Conservation (phyloP, 352 stramenopile genomes). For the Phytophthora capsici region DNA sequence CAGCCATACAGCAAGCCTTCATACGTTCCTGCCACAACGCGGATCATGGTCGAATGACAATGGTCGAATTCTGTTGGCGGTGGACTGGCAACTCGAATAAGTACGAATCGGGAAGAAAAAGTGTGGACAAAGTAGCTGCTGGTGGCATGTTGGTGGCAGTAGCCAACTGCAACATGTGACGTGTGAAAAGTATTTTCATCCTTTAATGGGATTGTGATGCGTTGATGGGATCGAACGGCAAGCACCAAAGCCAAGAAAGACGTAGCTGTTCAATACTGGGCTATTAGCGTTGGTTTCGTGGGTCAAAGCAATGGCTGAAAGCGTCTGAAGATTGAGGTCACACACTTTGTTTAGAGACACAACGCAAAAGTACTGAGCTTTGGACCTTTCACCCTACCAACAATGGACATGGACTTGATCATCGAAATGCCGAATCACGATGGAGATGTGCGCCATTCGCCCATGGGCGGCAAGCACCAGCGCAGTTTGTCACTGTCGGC, state of each 20-base stretch:
- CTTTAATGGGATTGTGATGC: constrained; percentile 15
- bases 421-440: constrained; percentile 41
- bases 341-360: constrained; percentile 35
- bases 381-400: neutral
- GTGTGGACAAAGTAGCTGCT: constrained; percentile 14
- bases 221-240: constrained; percentile 24
- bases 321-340: constrained; percentile 3
- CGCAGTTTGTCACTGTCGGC: constrained; percentile 71
- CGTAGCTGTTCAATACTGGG: constrained; percentile 12
- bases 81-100: constrained; percentile 22
- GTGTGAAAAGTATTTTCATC: constrained; percentile 45
- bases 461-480: constrained; percentile 75
- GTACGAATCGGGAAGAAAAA: constrained; percentile 35
- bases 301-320: constrained; percentile 11
- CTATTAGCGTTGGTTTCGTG: constrained; percentile 33
- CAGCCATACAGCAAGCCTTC: constrained; percentile 89
- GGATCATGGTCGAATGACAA: constrained; percentile 53
- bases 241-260: constrained; percentile 6
- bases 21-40: constrained; percentile 86
- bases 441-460: constrained; percentile 42
- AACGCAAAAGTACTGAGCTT: constrained; percentile 22
- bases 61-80: constrained; percentile 40
- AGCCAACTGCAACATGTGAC: constrained; percentile 44
- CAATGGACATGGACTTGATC: constrained; percentile 54
- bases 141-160: constrained; percentile 24